These are phyloP conservation scores for Hortiboletus flavorubellus DNA, from an alignment of 768 basidiomycete species.

Conservation along the genomic window DNA sequence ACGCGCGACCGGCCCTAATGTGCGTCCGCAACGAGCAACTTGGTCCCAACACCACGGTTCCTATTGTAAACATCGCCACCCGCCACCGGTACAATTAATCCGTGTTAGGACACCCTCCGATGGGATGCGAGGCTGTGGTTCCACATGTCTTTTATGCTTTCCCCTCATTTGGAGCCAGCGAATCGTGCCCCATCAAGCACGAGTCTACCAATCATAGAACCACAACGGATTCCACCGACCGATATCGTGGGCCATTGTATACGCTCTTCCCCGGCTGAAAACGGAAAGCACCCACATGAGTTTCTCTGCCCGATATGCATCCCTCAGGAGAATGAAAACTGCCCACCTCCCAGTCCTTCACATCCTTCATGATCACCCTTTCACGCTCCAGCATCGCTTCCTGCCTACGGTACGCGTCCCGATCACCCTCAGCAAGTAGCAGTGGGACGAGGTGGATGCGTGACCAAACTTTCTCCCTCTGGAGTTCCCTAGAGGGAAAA, in stretches of 20 bases:
- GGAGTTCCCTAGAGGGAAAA: constrained; percentile 71
- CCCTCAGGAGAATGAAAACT: constrained; percentile 14
- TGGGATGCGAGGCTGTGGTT: constrained; percentile 17
- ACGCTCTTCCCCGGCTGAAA: constrained; percentile 78
- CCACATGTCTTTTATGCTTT: constrained; percentile 9
- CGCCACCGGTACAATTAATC: constrained; percentile 31
- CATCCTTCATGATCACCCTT: constrained; percentile 91
- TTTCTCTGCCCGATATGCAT: constrained; percentile 20
- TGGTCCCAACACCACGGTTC: constrained; percentile 10
- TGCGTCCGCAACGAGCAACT: neutral
- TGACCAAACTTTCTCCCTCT: constrained; percentile 93
- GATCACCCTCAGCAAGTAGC: constrained; percentile 90
- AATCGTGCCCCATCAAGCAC: constrained; percentile 3
- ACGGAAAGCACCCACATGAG: constrained; percentile 7
- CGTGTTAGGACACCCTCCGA: neutral
- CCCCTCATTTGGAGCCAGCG: constrained; percentile 9
- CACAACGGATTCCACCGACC: constrained; percentile 52
- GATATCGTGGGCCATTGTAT: constrained; percentile 79
- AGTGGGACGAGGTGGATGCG: constrained; percentile 92
- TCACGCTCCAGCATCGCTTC: constrained; percentile 78
- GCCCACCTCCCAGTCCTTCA: constrained; percentile 91
- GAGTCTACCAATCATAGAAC: constrained; percentile 44
- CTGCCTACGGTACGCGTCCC: constrained; percentile 79
- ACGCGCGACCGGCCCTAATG: constrained; percentile 24
- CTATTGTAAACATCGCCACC: constrained; percentile 33